Conservation (phyloP, 2,329 filamentous ascomycete genomes). For the Talaromyces islandicus region DNA sequence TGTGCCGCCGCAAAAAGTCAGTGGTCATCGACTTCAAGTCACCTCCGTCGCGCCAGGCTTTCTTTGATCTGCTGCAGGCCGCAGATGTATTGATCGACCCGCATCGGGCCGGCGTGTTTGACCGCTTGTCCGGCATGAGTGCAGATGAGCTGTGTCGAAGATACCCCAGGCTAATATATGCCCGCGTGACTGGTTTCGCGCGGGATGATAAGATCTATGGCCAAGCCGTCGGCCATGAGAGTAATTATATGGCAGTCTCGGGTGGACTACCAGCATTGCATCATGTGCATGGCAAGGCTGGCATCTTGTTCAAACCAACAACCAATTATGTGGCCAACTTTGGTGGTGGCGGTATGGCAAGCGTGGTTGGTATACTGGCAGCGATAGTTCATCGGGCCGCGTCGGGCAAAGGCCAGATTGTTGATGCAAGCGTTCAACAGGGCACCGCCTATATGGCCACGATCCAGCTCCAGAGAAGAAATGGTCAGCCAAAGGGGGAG, state of each 20-base stretch:
- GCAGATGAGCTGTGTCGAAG: constrained; percentile 4
- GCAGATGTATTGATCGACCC: constrained; percentile 9
- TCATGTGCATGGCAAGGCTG: not conserved
- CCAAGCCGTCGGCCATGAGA: constrained; percentile 7
- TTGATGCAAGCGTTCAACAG: constrained; percentile 11
- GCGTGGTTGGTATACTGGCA: constrained; percentile 6
- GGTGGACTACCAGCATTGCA: constrained; percentile 9
- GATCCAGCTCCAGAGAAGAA: constrained; percentile 6
- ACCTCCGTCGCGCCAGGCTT: constrained; percentile 2
- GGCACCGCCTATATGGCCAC: constrained; percentile 6
- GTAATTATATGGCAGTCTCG: constrained; percentile 8
- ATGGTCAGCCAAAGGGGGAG: constrained; percentile 3
- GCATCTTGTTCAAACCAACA: not conserved
- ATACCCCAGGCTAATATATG: constrained; percentile 5
- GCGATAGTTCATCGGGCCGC: constrained; percentile 1
- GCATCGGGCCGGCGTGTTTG: not conserved
- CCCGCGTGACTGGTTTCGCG: constrained; percentile 7
- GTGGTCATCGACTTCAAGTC: constrained; percentile 5
- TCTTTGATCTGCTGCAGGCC: constrained; percentile 2
- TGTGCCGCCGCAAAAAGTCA: constrained; percentile 9
- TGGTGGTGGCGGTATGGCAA: constrained; percentile 6
- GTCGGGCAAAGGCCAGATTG: constrained; percentile 9
- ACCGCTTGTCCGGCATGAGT: constrained; percentile 7
- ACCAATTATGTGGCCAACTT: constrained; percentile 8
- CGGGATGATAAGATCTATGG: constrained; percentile 2